Evolutionary conservation across 2,329 filamentous ascomycete species (phyloP).

Genomic region (Fusarium xyrophilum): DNA sequence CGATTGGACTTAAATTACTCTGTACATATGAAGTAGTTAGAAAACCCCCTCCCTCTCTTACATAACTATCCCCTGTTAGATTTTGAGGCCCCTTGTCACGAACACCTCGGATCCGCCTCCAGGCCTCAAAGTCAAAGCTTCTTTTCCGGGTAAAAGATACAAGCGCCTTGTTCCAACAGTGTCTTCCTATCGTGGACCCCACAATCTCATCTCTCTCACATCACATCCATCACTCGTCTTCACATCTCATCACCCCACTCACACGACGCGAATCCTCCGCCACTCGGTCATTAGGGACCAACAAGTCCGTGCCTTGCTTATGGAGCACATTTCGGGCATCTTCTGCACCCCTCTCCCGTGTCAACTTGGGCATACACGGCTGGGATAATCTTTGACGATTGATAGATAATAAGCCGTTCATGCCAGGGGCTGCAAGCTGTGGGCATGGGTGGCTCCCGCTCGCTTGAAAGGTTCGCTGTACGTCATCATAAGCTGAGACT

Average conservation of each 20-base stretch:
- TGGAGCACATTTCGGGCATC: conserved; percentile 5
- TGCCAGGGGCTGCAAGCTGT: conserved; percentile 20
- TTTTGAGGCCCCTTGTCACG: conserved; percentile 33
- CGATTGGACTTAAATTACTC: conserved; percentile 8
- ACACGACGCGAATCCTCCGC: background rate
- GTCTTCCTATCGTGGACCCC: conserved; percentile 18
- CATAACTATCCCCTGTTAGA: background rate
- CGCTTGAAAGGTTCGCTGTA: conserved; percentile 28
- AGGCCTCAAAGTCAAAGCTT: conserved; percentile 26
- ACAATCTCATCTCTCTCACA: conserved; percentile 33
- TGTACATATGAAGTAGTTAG: no score
- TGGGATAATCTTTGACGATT: background rate
- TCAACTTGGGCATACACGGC: conserved; percentile 1
- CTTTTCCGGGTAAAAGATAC: conserved; percentile 5
- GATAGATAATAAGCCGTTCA: conserved; percentile 10
- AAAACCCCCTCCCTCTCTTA: background rate
- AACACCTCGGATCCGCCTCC: conserved; percentile 39
- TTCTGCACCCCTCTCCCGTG: conserved; percentile 20
- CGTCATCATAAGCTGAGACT: conserved; percentile 39
- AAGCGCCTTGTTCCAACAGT: background rate
- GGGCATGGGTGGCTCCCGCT: conserved; percentile 36
- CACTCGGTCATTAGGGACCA: conserved; percentile 4
- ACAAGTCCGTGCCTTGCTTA: background rate
- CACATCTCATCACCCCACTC: conserved; percentile 23
- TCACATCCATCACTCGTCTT: conserved; percentile 19